Evolutionary conservation across 768 basidiomycete genomes (phyloP).

Genomic region (Saitozyma podzolica): DNA sequence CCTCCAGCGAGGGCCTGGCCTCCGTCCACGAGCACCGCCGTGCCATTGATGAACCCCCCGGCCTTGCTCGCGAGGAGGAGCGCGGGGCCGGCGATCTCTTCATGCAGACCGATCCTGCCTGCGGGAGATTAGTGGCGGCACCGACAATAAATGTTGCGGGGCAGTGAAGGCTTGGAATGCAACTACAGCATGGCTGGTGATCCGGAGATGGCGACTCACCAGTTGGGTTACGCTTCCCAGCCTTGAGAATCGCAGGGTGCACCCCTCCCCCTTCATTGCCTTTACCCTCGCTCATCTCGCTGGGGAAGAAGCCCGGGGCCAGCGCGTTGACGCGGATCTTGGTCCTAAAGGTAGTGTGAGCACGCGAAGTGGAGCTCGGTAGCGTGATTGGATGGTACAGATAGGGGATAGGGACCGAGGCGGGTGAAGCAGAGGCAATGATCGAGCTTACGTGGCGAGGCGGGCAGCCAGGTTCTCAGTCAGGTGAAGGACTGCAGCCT

Average conservation of each 20-base stretch:
- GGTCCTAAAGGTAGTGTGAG: conserved; percentile 22
- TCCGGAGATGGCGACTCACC: conserved; percentile 2
- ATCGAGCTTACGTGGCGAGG: conserved; percentile 32
- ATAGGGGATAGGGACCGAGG: background rate
- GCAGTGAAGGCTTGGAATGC: too few relatives aligned
- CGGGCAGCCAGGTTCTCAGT: conserved; percentile 35
- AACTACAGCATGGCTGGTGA: too few relatives aligned
- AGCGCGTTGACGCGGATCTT: conserved; percentile 51
- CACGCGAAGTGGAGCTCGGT: background rate
- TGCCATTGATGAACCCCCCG: conserved; percentile 17
- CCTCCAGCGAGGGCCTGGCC: too few relatives aligned
- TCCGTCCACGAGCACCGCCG: too few relatives aligned
- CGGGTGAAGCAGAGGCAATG: background rate
- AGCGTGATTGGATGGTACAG: too few relatives aligned
- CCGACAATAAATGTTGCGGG: too few relatives aligned
- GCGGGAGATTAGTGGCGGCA: conserved; percentile 7
- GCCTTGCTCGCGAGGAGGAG: conserved; percentile 23
- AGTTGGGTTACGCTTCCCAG: background rate
- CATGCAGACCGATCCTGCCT: background rate
- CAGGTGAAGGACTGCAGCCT: conserved; percentile 38
- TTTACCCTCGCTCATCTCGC: conserved; percentile 45
- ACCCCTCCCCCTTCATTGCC: conserved; percentile 16
- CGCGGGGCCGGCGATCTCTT: conserved; percentile 31
- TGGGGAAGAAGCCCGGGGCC: conserved; percentile 48
- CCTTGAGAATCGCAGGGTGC: background rate